Conservation (phyloP, 2,329 filamentous ascomycete genomes). For the Nemania serpens region DNA sequence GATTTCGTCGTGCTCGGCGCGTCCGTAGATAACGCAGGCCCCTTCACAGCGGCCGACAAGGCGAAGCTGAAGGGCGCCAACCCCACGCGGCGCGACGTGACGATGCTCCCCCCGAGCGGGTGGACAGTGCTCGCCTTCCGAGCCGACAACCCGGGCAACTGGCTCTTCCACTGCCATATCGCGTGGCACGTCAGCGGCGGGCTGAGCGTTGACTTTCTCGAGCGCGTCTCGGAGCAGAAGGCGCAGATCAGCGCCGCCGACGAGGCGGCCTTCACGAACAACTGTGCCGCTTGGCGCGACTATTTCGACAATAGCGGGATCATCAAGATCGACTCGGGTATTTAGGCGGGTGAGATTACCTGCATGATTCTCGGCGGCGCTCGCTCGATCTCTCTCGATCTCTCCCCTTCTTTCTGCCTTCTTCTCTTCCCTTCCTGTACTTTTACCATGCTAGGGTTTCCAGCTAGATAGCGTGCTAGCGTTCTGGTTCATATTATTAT, state of each 20-base stretch:
- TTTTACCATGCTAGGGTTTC: background rate
- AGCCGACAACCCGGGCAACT: constrained; percentile 56
- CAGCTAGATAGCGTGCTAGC: background rate
- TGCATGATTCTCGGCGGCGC: no score
- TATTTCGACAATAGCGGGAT: constrained; percentile 23
- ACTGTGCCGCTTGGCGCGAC: constrained; percentile 26
- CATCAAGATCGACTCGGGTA: constrained; percentile 28
- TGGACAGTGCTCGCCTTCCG: constrained; percentile 54
- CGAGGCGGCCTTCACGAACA: constrained; percentile 18
- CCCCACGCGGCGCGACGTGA: constrained; percentile 53
- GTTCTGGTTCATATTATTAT: background rate
- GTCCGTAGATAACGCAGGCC: constrained; percentile 23
- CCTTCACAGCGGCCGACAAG: constrained; percentile 33
- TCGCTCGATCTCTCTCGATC: background rate
- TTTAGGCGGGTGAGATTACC: constrained; percentile 11
- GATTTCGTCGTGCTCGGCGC: constrained; percentile 43
- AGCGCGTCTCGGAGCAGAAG: constrained; percentile 34
- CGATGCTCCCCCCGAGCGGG: constrained; percentile 48
- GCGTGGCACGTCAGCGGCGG: constrained; percentile 55
- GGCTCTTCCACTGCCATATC: constrained; percentile 55
- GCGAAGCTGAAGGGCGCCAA: constrained; percentile 45
- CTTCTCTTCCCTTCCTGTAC: background rate
- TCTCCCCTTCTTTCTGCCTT: background rate
- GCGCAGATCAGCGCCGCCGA: constrained; percentile 24
- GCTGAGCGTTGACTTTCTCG: constrained; percentile 58